Evolutionary conservation across 2,329 filamentous ascomycete genomes (phyloP).

Genomic region (Diplocarpon rosae): DNA sequence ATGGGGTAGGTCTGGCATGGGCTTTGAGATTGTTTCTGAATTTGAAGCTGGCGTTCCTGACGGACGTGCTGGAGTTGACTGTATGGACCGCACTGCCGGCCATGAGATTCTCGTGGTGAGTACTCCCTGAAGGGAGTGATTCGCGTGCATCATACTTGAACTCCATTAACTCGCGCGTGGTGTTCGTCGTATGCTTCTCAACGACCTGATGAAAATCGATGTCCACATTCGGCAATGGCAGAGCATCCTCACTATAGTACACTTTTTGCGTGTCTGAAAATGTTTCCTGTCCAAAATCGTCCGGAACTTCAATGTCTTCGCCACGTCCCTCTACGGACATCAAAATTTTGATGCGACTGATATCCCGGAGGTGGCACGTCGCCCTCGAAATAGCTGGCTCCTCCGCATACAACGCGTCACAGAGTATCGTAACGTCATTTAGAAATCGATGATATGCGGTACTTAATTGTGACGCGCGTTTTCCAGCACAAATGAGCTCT

Average conservation of each 20-base stretch:
- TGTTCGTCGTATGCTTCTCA: no score
- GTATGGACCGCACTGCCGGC: background rate
- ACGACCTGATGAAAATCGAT: background rate
- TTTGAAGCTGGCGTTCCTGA: no score
- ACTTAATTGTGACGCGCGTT: constrained; percentile 18
- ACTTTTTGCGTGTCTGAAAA: background rate
- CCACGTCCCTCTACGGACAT: constrained; percentile 16
- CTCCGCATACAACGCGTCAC: no score
- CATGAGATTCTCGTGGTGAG: background rate
- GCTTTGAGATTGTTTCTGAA: background rate
- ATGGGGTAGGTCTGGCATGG: background rate
- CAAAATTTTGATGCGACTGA: constrained; percentile 17
- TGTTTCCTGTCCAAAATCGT: background rate
- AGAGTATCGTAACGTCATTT: no score
- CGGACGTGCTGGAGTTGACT: background rate
- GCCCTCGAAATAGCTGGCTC: no score
- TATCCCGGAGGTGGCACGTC: no score
- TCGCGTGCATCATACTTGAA: constrained; percentile 3
- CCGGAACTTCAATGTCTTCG: background rate
- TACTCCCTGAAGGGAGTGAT: background rate
- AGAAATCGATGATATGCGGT: no score
- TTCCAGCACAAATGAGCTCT: constrained; percentile 19
- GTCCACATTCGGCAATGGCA: constrained; percentile 5
- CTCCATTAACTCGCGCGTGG: background rate
- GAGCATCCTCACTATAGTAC: background rate